Evolutionary conservation across 2,329 filamentous ascomycete genomes (phyloP).

Genomic region (Xylariaceae sp.): DNA sequence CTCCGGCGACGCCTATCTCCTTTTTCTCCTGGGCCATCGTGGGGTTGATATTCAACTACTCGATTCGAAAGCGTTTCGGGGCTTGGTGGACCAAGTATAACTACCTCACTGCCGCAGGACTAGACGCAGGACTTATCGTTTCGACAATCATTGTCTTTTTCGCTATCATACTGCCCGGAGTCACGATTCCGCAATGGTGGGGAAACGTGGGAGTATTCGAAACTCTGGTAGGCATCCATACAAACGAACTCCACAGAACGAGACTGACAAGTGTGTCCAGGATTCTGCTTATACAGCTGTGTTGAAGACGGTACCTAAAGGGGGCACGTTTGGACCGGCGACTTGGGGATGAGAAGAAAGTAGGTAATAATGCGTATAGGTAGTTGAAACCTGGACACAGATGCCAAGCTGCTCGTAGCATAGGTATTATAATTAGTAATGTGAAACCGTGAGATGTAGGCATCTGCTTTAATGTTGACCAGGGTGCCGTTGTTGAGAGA

Average conservation of each 20-base stretch:
- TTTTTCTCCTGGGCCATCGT: slow-evolving; percentile 55
- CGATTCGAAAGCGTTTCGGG: slow-evolving; percentile 46
- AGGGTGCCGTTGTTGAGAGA: neutral
- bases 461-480: neutral
- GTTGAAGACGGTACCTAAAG: slow-evolving; percentile 31
- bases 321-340: slow-evolving; percentile 35
- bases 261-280: slow-evolving; percentile 25
- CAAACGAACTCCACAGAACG: slow-evolving; percentile 32
- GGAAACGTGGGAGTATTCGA: slow-evolving; percentile 47
- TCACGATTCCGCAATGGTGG: slow-evolving; percentile 39
- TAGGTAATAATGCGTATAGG: neutral
- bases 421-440: neutral
- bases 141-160: slow-evolving; percentile 37
- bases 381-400: neutral
- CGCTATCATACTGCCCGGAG: slow-evolving; percentile 34
- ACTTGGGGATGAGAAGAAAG: slow-evolving; percentile 29
- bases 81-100: slow-evolving; percentile 54
- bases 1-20: slow-evolving; percentile 55
- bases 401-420: neutral
- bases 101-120: slow-evolving; percentile 37
- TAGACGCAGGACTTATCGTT: slow-evolving; percentile 38
- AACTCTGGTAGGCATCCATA: slow-evolving; percentile 31
- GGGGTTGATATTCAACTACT: slow-evolving; percentile 54
- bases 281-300: slow-evolving; percentile 32
- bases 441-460: neutral